phyloP scores from a whole-genome alignment of 352 stramenopile species.

The Phytophthora kernoviae region DNA sequence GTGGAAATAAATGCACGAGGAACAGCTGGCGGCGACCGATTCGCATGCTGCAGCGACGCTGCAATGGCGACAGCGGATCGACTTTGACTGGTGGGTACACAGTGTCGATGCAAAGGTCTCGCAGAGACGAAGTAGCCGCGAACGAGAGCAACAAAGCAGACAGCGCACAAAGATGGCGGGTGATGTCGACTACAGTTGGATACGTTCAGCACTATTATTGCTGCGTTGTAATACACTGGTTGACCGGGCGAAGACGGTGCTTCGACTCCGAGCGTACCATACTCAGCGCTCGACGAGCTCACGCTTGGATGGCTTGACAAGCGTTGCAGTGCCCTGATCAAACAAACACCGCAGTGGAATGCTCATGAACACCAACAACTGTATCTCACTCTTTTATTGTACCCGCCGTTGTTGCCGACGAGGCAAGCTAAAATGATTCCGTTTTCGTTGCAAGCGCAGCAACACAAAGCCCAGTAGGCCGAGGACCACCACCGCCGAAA shows the following conservation, averaged over 20 bases:
- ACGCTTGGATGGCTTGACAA: no score
- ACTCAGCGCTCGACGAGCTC: no score
- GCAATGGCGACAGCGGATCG: not conserved
- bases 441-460: conserved; percentile 10
- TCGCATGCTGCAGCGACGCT: conserved; percentile 1
- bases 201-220: conserved; percentile 35
- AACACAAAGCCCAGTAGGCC: conserved; percentile 17
- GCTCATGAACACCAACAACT: not conserved
- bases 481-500: conserved; percentile 19
- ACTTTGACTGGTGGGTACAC: not conserved
- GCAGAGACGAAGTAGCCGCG: not conserved
- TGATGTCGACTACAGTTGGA: not conserved
- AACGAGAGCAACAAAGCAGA: no score
- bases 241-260: conserved; percentile 1
- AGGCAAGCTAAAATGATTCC: no score
- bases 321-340: no score
- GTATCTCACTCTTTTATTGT: not conserved
- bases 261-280: no score
- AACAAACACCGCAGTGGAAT: no score
- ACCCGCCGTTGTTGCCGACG: no score
- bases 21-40: conserved; percentile 21
- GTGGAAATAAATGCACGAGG: conserved; percentile 3
- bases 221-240: conserved; percentile 25
- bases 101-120: not conserved
- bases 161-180: no score